These are phyloP conservation scores for Fusarium concolor DNA, from an alignment of 2,329 filamentous ascomycete species.

Conservation along the genomic window DNA sequence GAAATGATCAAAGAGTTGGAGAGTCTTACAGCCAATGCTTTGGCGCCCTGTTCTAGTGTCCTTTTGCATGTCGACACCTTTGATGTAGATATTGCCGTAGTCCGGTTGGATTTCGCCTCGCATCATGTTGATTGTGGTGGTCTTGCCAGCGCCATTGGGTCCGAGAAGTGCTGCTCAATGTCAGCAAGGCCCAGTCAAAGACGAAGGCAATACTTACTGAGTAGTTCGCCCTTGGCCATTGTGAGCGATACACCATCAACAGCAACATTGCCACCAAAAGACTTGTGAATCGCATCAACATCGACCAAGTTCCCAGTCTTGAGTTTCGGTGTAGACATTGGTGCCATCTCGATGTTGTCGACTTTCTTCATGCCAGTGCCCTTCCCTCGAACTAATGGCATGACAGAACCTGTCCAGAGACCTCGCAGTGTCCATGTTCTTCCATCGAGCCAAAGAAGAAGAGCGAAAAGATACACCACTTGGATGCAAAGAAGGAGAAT, in stretches of 20 bases:
- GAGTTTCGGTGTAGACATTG: neutral
- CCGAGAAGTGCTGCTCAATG: slow-evolving; percentile 6
- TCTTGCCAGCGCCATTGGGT: slow-evolving; percentile 24
- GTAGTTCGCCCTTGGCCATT: neutral
- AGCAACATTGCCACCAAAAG: neutral
- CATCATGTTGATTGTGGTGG: slow-evolving; percentile 17
- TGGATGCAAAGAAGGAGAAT: slow-evolving; percentile 6
- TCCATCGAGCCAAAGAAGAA: neutral
- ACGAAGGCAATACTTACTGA: neutral
- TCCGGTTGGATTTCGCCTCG: slow-evolving; percentile 14
- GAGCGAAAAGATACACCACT: neutral
- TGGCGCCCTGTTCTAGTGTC: slow-evolving; percentile 72
- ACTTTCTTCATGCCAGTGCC: accelerated
- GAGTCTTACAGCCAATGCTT: slow-evolving; percentile 64
- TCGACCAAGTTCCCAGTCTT: neutral
- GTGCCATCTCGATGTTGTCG: neutral
- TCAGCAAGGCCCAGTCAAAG: neutral
- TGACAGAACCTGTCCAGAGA: neutral
- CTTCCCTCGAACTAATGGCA: neutral
- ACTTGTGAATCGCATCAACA: slow-evolving; percentile 3
- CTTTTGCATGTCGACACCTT: slow-evolving; percentile 71
- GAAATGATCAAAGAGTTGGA: accelerated
- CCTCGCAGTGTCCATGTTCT: neutral
- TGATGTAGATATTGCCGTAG: slow-evolving; percentile 70
- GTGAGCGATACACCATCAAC: slow-evolving; percentile 2